Base-by-base conservation (phyloP, 306 rosid genomes). In the Styphnolobium japonicum region DNA sequence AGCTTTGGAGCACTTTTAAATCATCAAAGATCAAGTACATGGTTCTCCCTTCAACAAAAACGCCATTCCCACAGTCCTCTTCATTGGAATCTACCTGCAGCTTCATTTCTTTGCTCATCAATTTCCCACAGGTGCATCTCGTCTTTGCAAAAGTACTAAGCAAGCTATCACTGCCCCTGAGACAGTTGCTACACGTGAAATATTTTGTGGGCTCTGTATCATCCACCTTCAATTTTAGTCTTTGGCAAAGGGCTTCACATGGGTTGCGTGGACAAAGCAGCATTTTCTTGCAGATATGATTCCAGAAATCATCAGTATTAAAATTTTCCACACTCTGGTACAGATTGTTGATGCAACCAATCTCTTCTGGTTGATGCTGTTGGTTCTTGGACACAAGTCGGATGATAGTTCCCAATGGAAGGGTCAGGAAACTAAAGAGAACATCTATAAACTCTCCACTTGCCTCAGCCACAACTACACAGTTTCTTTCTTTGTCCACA, bases 401-500 rank as follows among this genome's bases (percentile, higher is more conserved):
- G 23, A 48, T 48, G 52, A 83, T 74, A 10, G 84, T 83, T 58
- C 81, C 84, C 40, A 79, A 15, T 36, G 78, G 87, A 83, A 79
- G 84, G 36, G 81, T 73, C 15, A 83, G 77, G 72, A 83, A 83
- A 22, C 78, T 67, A 9, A 79, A 83, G 29, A 83, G 77, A 58
- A 62, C 74, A 31, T 83, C 84, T 37, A 79, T 43, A 1, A 83
- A 67, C 11, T 83, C 84, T 36, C 69, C 39, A 2, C 29, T 78
- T 73, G 84, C 76, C 73, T 79, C 84, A 22, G 73, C 81, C 12
- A 39, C 53, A 39, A 83, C 84, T 14, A 79, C 87, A 10, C 16
- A 25, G 37, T 81, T 75, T 68, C 16, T 81, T 25, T 67, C 81
- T 68, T 58, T 75, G 77, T 83, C 81, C 11, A 83, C 68, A 68